Base-by-base conservation (phyloP, 106 monocot species). In the Platanthera guangdongensis region DNA sequence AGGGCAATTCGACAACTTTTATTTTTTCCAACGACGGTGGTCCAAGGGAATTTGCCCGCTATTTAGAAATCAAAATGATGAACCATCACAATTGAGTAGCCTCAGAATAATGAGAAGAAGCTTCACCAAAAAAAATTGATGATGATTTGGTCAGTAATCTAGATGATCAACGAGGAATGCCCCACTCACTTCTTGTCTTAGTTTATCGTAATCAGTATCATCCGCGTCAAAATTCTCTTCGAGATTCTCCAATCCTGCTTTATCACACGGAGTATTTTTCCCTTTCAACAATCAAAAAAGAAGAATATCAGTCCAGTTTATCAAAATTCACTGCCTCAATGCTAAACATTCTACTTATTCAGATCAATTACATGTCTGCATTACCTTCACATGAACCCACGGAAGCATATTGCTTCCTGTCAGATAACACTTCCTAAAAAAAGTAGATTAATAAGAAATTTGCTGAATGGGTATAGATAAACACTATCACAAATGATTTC, bases 341-440 rank as follows among this genome's bases (percentile, higher is more conserved):
- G 39, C 39, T 39, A 39, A 39, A 3, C 39, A 39, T 39, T 4
- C 10, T 51, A 50, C 22, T 11, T 50, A 50, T 72, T 19, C 46
- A 72, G 50, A 49, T 72, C 22, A 19, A 48, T 21, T 19, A 8
- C 8, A 50, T 6, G 7, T 51, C 51, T 50, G 5, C n/a, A 50
- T 51, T 72, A 72, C 72, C 72, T 50, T 51, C 51, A 72, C 8
- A 72, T 22, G 51, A 72, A 51, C 21, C 49, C 51, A 72, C 21
- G 9, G 51, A 72, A 72, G 72, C n/a, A 19, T 51, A 72, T 21
- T 51, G 72, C n/a, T 72, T 72, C 25, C 49, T 51, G 4, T 32
- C 45, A 9, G 51, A 5, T 19, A 50, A 8, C 21, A 22, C 50
- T 19, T 51, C 72, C 72, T 72, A 22, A 21, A 51, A 72, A 51